Base-by-base conservation (phyloP, 352 stramenopile genomes). In the Phytophthora ramorum region DNA sequence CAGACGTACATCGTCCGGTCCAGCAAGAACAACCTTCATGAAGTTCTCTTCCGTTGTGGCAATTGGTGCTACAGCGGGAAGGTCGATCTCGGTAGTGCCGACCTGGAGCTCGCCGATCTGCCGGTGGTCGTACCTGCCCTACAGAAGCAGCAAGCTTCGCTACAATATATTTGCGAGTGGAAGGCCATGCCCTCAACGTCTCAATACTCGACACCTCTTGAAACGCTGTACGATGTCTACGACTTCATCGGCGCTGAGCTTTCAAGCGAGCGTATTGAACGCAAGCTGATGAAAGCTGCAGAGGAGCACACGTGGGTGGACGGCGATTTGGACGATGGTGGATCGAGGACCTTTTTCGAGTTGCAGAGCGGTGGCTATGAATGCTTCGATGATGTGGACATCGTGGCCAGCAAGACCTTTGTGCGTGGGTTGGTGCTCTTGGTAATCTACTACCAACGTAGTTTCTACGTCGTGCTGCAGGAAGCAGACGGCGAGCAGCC, bases 51-150 rank as follows among this genome's bases (percentile, higher is more conserved):
- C 69, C 84, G 91, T 43, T 98, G 94, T 65, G 95, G 95, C 35
- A 98, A 98, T 75, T 98, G 90, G 90, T 98, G 95, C 78, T 98
- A 98, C 77, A 86, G 76, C 44, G 95, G 94, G 28, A 91, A 91
- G 64, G 87, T 98, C 14, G 89, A 97, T 67, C 61, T 98, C 41
- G 84, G 93, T 22, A 81, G 78, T 61, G 55, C 89, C 20, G 74
- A 79, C 3, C 68, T 98, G 17, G 91, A 93, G 50, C 87, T 98
- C 8, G 69, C 66, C 9, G 94, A 98, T 65, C 66, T 99, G 16
- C 93, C 94, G 5, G 66, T 89, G 0, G 83, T 97, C 7, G 93
- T 99, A 19, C 93, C 95, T 17, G 90, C 92, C 22, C 76, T 99
- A 12, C 94, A 98, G 71, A 92, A 95, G 64, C 96, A 99, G 63